Conservation (phyloP, 1,284 basidiomycete genomes). For the Leccinum fuscescens region DNA sequence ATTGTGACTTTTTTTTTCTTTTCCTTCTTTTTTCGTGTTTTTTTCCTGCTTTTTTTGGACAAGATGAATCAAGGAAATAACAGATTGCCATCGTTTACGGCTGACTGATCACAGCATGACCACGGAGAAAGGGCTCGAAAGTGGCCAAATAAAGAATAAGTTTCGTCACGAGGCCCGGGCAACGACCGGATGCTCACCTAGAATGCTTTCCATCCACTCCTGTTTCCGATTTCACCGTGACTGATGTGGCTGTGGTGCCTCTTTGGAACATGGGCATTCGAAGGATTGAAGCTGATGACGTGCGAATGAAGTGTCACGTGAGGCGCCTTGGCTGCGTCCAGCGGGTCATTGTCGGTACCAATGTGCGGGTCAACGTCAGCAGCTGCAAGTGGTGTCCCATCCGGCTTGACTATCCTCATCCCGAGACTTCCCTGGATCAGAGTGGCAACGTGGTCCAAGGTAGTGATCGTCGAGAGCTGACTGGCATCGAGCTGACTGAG, state of each 20-base stretch:
- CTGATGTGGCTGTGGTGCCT: no score
- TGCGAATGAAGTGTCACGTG: no score
- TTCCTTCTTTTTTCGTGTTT: background rate
- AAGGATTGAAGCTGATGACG: no score
- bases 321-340: no score
- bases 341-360: background rate
- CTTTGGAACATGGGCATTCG: no score
- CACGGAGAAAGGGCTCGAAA: no score
- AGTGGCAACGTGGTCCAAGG: background rate
- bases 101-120: background rate
- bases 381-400: slow-evolving; percentile 14
- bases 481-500: background rate
- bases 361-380: background rate
- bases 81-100: background rate
- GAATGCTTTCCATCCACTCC: no score
- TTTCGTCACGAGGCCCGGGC: no score
- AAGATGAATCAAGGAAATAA: background rate
- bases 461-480: background rate
- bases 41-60: background rate
- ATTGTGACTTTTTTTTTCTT: background rate
- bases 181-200: no score
- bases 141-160: no score
- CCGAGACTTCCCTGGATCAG: slow-evolving; percentile 12
- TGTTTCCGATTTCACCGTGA: no score
- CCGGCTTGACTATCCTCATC: slow-evolving; percentile 14